Percentiles rank a stretch among this genome's conserved stretches.
These are phyloP conservation scores for Sphaerostilbella broomeana DNA, from an alignment of 2,329 filamentous ascomycete species.

Conservation along the genomic window DNA sequence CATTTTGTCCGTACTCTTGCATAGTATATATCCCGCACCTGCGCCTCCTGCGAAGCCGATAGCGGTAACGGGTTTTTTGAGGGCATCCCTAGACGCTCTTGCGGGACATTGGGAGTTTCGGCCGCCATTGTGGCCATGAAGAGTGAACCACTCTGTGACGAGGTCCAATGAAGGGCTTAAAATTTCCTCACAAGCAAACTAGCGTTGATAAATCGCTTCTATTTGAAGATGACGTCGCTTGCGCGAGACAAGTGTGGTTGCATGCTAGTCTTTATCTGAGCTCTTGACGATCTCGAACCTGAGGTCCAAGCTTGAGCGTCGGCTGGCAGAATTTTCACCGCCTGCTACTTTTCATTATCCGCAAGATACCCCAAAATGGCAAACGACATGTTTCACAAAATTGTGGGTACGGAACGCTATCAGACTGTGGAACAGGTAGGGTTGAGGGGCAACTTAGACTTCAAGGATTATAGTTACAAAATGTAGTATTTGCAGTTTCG, in stretches of 20 bases:
- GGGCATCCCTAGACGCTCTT: slow-evolving; percentile 40
- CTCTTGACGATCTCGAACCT: slow-evolving; percentile 8
- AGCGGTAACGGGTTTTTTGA: slow-evolving; percentile 76
- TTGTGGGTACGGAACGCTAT: no score
- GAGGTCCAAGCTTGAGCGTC: not conserved
- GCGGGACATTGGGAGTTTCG: slow-evolving; percentile 26
- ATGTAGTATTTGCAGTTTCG: no score
- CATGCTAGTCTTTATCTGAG: slow-evolving; percentile 5
- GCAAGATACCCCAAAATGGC: no score
- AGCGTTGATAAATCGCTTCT: no score
- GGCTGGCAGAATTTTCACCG: slow-evolving; percentile 15
- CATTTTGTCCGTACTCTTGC: slow-evolving; percentile 71
- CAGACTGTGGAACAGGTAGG: no score
- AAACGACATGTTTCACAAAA: no score
- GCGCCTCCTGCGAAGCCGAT: slow-evolving; percentile 71
- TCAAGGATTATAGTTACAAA: no score
- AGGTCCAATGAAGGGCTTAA: not conserved
- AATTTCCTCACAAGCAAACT: not conserved
- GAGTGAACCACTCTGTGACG: no score
- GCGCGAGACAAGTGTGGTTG: not conserved
- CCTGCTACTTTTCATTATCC: slow-evolving; percentile 9
- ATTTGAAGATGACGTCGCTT: no score
- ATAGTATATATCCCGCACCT: slow-evolving; percentile 76
- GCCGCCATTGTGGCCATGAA: slow-evolving; percentile 27
- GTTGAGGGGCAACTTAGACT: no score